phyloP scores from a whole-genome alignment of 2,329 filamentous ascomycete genomes.

The Diaporthe aspalathi region DNA sequence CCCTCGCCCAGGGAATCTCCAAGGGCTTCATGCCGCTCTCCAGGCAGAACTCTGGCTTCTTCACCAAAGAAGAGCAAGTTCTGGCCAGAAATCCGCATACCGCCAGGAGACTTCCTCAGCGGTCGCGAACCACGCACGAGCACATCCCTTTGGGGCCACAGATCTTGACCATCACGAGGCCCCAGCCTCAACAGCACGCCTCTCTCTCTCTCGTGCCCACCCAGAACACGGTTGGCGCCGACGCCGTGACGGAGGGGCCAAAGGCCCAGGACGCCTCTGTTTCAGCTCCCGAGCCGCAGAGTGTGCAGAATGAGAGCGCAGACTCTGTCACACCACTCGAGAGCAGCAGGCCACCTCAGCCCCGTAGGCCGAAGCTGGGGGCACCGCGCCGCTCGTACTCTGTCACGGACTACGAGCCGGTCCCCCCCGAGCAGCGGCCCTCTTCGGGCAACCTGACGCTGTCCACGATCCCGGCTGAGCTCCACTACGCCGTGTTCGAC shows the following conservation, averaged over 20 bases:
- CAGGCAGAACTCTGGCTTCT: slow-evolving; percentile 40
- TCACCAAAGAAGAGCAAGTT: slow-evolving; percentile 56
- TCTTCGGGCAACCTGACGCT: slow-evolving; percentile 56
- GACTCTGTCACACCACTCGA: slow-evolving; percentile 39
- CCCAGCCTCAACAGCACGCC: slow-evolving; percentile 29
- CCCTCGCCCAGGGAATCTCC: slow-evolving; percentile 29
- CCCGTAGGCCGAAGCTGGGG: slow-evolving; percentile 51
- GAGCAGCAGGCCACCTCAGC: slow-evolving; percentile 38
- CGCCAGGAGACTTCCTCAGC: slow-evolving; percentile 37
- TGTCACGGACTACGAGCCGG: slow-evolving; percentile 69
- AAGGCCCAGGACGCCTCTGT: slow-evolving; percentile 9
- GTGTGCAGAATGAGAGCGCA: slow-evolving; percentile 38
- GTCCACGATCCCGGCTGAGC: slow-evolving; percentile 66
- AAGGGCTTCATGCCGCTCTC: slow-evolving; percentile 40
- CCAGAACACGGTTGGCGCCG: neutral
- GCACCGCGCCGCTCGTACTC: slow-evolving; percentile 68
- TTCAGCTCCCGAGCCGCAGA: slow-evolving; percentile 9
- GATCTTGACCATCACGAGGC: slow-evolving; percentile 36
- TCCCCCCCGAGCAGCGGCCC: slow-evolving; percentile 61
- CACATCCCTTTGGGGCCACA: slow-evolving; percentile 37
- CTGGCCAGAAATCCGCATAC: slow-evolving; percentile 50
- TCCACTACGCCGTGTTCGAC: slow-evolving; percentile 71
- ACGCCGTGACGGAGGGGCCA: neutral
- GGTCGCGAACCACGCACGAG: slow-evolving; percentile 39
- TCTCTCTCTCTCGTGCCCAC: slow-evolving; percentile 7